Conservation (phyloP, 2,329 filamentous ascomycete genomes). For the Erysiphe pulchra region DNA sequence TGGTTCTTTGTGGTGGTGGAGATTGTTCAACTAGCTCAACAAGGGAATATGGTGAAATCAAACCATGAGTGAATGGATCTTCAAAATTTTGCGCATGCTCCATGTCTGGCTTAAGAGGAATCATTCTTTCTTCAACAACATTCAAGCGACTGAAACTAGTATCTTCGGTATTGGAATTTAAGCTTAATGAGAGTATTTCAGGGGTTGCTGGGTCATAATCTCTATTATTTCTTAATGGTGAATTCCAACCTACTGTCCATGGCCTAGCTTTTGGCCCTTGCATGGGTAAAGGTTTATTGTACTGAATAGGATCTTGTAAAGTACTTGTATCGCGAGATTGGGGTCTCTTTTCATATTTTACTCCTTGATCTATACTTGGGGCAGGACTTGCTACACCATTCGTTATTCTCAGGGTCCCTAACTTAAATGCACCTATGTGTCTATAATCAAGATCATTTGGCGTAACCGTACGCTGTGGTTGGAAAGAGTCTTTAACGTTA, state of each 20-base stretch:
- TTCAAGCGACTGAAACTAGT: neutral
- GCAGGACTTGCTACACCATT: constrained; percentile 29
- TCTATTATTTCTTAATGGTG: neutral
- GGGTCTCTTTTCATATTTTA: neutral
- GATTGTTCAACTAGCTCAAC: constrained; percentile 9
- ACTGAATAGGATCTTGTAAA: neutral
- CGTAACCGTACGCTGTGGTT: constrained; percentile 14
- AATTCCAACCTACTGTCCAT: neutral
- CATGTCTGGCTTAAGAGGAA: neutral
- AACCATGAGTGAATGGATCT: neutral
- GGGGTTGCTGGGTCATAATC: neutral
- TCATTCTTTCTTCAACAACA: neutral
- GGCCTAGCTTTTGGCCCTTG: neutral
- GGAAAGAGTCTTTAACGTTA: neutral
- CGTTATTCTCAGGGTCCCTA: constrained; percentile 34
- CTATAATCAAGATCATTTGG: constrained; percentile 30
- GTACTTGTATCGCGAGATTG: neutral
- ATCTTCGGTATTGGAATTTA: neutral
- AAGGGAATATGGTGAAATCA: constrained; percentile 14
- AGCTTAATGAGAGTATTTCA: neutral
- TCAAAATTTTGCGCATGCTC: neutral
- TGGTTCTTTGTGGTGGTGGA: constrained; percentile 19
- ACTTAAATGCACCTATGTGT: constrained; percentile 34
- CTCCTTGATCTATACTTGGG: constrained; percentile 14
- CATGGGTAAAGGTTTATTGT: neutral